Percentiles rank a stretch among this genome's conserved stretches.
These are phyloP conservation scores for Xylariales sp. DNA, from an alignment of 2,329 filamentous ascomycete genomes.

Conservation along the genomic window DNA sequence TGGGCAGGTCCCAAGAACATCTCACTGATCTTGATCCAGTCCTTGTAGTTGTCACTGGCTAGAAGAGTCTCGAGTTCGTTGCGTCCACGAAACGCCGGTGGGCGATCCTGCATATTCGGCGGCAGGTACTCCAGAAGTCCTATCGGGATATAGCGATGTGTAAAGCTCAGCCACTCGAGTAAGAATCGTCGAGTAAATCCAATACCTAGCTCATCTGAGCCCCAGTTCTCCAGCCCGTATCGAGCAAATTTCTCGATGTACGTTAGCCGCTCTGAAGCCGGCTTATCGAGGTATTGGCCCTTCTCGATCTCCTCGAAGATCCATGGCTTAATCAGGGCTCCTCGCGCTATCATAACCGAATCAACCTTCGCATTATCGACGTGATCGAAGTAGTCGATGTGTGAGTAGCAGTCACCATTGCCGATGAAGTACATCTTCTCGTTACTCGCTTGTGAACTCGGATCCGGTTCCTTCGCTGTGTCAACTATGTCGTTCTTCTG, in stretches of 20 bases:
- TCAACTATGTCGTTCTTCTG: constrained; percentile 64
- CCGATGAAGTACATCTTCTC: constrained; percentile 85
- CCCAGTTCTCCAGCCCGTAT: constrained; percentile 92
- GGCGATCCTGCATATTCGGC: constrained; percentile 81
- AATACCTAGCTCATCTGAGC: constrained; percentile 88
- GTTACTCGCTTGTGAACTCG: constrained; percentile 63
- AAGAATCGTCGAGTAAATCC: constrained; percentile 88
- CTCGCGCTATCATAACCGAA: constrained; percentile 94
- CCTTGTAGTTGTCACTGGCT: constrained; percentile 84
- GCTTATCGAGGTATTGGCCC: constrained; percentile 94
- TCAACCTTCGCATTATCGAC: constrained; percentile 77
- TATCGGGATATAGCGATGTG: constrained; percentile 84
- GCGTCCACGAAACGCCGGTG: constrained; percentile 76
- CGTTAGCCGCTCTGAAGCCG: constrained; percentile 74
- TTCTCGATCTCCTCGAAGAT: constrained; percentile 93
- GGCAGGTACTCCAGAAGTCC: constrained; percentile 85
- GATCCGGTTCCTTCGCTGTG: constrained; percentile 73
- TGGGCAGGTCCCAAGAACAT: constrained; percentile 96
- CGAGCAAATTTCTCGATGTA: constrained; percentile 87
- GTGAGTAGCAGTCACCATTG: constrained; percentile 94
- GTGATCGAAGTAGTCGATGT: constrained; percentile 78
- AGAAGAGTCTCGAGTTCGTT: constrained; percentile 93
- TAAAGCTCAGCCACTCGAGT: constrained; percentile 93
- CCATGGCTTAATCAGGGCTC: constrained; percentile 96
- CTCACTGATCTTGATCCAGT: constrained; percentile 99